These are phyloP conservation scores for Casaregolazyma suthepensis DNA, from an alignment of 1,139 yeast species.

Conservation along the genomic window DNA sequence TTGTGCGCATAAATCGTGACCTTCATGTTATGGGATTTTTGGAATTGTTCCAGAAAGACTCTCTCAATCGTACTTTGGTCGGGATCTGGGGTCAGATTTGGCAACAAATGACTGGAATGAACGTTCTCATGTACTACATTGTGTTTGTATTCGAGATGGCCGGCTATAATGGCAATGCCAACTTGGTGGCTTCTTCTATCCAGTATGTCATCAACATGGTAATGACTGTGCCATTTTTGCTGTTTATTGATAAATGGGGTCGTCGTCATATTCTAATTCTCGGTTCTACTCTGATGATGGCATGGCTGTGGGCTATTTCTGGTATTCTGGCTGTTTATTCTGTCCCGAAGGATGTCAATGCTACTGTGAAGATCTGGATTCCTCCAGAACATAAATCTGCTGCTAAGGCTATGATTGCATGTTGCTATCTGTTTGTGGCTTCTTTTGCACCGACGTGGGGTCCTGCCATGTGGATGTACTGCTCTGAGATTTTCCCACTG, in stretches of 20 bases:
- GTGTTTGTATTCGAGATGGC: constrained; percentile 37
- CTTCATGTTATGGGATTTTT: constrained; percentile 31
- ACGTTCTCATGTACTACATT: constrained; percentile 50
- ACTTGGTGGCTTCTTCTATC: constrained; percentile 47
- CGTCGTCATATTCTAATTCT: constrained; percentile 42
- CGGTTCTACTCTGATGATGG: constrained; percentile 41
- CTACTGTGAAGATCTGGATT: constrained; percentile 44
- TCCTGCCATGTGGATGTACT: constrained; percentile 53
- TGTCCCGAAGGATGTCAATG: constrained; percentile 33
- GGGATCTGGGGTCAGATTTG: constrained; percentile 59
- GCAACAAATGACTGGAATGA: constrained; percentile 69
- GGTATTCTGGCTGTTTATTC: constrained; percentile 42
- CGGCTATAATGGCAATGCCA: constrained; percentile 30
- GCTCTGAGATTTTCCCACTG: constrained; percentile 51
- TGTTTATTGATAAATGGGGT: constrained; percentile 46
- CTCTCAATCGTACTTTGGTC: constrained; percentile 44
- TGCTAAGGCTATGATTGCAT: constrained; percentile 50
- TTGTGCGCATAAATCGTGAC: constrained; percentile 26
- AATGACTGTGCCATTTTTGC: constrained; percentile 40
- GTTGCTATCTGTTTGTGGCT: constrained; percentile 57
- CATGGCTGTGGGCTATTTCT: constrained; percentile 40
- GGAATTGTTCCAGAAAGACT: constrained; percentile 45
- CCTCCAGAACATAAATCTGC: constrained; percentile 37
- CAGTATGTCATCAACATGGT: constrained; percentile 48
- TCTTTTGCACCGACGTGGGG: constrained; percentile 69